These are phyloP conservation scores for Phytophthora nicotianae DNA, from an alignment of 352 stramenopile genomes.

Conservation along the genomic window DNA sequence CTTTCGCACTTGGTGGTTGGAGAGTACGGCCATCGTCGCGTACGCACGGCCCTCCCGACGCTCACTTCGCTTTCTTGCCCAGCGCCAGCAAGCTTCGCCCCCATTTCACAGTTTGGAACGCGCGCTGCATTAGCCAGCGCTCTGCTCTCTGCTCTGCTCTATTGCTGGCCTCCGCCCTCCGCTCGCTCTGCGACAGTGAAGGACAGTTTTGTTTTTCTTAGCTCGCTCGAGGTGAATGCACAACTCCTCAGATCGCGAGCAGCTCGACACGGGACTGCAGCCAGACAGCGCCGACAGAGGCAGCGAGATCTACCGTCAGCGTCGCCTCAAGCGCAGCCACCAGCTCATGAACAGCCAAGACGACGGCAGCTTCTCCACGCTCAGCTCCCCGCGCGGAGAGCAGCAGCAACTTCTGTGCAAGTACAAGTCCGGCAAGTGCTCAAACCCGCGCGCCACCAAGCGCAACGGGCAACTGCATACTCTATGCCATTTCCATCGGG, in stretches of 20 bases:
- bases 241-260: conserved; percentile 35
- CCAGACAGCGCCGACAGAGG: conserved; percentile 33
- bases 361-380: conserved; percentile 39
- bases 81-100: conserved; percentile 24
- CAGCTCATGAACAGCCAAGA: conserved; percentile 41
- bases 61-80: conserved; percentile 40
- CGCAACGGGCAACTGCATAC: conserved; percentile 86
- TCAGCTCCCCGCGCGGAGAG: conserved; percentile 42
- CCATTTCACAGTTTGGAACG: conserved; percentile 17
- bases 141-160: conserved; percentile 16
- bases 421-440: conserved; percentile 89
- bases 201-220: conserved; percentile 6
- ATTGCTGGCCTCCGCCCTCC: background rate
- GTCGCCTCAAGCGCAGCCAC: conserved; percentile 37
- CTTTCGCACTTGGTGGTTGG: conserved; percentile 40
- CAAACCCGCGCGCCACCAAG: conserved; percentile 82
- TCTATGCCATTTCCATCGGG: conserved; percentile 84
- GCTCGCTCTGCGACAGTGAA: conserved; percentile 12
- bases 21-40: conserved; percentile 24
- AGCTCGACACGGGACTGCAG: conserved; percentile 37
- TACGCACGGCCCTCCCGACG: conserved; percentile 15
- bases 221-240: conserved; percentile 30
- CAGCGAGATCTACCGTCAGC: conserved; percentile 39
- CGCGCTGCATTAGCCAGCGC: conserved; percentile 8
- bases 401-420: conserved; percentile 71